Percentiles rank a stretch among this genome's conserved stretches.
Conservation (phyloP, 345 rosid genomes). For the Aquilaria sinensis region DNA sequence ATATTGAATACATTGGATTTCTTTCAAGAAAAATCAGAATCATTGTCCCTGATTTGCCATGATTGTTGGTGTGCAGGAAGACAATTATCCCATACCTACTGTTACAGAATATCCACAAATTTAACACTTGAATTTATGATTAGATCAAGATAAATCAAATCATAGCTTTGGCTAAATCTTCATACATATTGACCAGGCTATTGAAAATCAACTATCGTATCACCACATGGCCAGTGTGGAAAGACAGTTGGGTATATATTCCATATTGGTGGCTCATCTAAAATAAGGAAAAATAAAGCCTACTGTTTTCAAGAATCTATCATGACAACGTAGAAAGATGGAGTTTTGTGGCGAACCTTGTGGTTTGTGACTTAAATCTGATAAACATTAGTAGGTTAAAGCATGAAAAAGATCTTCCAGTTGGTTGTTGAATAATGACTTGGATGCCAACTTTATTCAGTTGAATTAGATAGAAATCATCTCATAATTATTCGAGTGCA, state of each 20-base stretch:
- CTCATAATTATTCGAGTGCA: constrained; percentile 6
- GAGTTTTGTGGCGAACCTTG: constrained; percentile 79
- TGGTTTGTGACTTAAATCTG: constrained; percentile 43
- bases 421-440: constrained; percentile 54
- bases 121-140: neutral
- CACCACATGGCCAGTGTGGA: constrained; percentile 22
- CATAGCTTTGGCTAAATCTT: constrained; percentile 29
- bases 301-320: constrained; percentile 48
- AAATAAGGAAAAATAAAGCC: constrained; percentile 16
- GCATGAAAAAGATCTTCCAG: constrained; percentile 13
- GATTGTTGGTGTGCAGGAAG: too few species aligned
- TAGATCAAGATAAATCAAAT: constrained; percentile 19
- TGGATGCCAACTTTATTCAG: constrained; percentile 55
- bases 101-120: constrained; percentile 21
- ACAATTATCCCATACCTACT: constrained; percentile 12
- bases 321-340: constrained; percentile 48
- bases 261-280: constrained; percentile 49
- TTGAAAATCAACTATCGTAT: constrained; percentile 25
- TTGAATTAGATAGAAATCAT: constrained; percentile 54
- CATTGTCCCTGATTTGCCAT: too few species aligned
- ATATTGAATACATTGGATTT: too few species aligned
- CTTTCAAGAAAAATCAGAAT: too few species aligned
- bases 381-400: constrained; percentile 15
- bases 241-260: constrained; percentile 41
- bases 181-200: constrained; percentile 25